Evolutionary conservation across 106 monocot genomes (phyloP).

Genomic region (Phalaenopsis equestris): DNA sequence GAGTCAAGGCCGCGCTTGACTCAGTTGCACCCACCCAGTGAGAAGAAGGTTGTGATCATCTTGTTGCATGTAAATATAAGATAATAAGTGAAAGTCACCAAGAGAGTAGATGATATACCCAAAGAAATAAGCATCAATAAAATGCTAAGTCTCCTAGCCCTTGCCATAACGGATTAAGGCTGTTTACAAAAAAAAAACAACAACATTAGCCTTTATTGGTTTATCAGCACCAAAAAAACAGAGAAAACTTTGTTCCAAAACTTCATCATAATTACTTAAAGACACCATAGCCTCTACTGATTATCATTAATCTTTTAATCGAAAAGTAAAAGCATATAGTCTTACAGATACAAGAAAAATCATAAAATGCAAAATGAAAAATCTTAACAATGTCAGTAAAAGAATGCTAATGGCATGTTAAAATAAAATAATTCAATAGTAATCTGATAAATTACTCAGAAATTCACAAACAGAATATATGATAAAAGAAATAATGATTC

Average conservation of each 20-base stretch:
- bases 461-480: too few relatives aligned
- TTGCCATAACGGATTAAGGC: neutral
- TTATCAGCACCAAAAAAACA: neutral
- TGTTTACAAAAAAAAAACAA: neutral
- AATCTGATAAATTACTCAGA: too few relatives aligned
- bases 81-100: neutral
- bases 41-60: slow-evolving; percentile 3
- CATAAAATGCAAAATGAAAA: neutral
- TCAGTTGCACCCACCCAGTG: too few relatives aligned
- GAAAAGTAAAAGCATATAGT: neutral
- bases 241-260: neutral
- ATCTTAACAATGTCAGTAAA: neutral
- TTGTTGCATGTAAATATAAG: neutral
- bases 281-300: neutral
- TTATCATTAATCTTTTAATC: neutral
- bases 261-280: neutral
- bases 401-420: neutral
- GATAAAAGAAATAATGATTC: too few relatives aligned
- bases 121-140: slow-evolving; percentile 5
- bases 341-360: neutral
- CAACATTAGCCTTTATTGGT: neutral
- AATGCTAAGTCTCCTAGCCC: neutral
- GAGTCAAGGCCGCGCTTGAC: too few relatives aligned
- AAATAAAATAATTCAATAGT: neutral
- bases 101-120: slow-evolving; percentile 4